A percentile compares a stretch with the other conserved stretches of the same genome.
Evolutionary conservation across 192 early-diverging fungal species (phyloP).

Genomic region (Coemansia sp.): DNA sequence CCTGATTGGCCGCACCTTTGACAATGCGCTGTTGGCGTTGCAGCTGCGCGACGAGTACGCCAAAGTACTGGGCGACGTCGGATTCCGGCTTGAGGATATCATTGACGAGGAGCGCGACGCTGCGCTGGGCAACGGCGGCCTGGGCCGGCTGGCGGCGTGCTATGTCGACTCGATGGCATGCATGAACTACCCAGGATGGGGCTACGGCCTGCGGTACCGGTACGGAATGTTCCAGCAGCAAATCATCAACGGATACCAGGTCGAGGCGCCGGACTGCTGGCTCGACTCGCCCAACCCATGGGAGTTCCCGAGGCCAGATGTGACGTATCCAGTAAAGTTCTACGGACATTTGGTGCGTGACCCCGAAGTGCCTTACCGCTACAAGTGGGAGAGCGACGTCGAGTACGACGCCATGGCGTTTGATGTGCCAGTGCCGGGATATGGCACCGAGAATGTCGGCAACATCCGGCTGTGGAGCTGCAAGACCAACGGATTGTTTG

Average conservation of each 20-base stretch:
- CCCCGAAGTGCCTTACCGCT: constrained; percentile 63
- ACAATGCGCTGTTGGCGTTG: constrained; percentile 92
- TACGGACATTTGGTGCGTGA: constrained; percentile 84
- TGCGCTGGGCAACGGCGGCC: constrained; percentile 95
- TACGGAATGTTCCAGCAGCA: constrained; percentile 99
- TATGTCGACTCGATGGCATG: constrained; percentile 97
- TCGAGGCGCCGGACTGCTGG: constrained; percentile 96
- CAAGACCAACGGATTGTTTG: constrained; percentile 87
- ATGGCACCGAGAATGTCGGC: constrained; percentile 89
- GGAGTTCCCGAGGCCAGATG: constrained; percentile 93
- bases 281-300: constrained; percentile 95
- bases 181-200: constrained; percentile 91
- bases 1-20: constrained; percentile 92
- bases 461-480: constrained; percentile 97
- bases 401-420: constrained; percentile 91
- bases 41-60: constrained; percentile 77
- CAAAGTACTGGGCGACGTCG: constrained; percentile 67
- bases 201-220: constrained; percentile 95
- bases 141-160: constrained; percentile 96
- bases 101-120: constrained; percentile 94
- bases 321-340: constrained; percentile 86
- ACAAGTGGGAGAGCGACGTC: constrained; percentile 83
- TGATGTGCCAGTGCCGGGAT: constrained; percentile 97
- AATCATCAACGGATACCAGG: constrained; percentile 94
- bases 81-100: constrained; percentile 90